Evolutionary conservation across 176 grass and related monocot genomes (phyloP).

Genomic region (Oryza longistaminata): DNA sequence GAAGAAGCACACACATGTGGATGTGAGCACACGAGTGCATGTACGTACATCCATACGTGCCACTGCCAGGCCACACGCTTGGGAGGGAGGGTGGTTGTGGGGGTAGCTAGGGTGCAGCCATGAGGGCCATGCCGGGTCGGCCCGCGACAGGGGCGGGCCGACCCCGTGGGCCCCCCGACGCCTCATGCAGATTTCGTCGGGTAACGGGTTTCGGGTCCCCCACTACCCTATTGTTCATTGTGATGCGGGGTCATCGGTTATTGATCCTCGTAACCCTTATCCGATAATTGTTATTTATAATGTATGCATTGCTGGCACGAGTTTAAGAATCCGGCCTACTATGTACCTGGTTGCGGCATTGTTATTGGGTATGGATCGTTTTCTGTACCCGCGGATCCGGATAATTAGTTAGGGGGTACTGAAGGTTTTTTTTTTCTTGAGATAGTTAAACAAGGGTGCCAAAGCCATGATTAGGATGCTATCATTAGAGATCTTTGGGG

Average conservation of each 20-base stretch:
- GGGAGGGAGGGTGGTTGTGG: background rate
- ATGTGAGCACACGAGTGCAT: background rate
- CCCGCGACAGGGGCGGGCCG: conserved; percentile 43
- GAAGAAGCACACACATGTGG: no score
- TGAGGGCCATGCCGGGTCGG: conserved; percentile 40
- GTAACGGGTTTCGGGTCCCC: background rate
- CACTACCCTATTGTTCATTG: no score
- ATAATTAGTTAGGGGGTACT: background rate
- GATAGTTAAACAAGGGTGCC: background rate
- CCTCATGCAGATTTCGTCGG: background rate
- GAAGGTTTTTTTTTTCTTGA: background rate
- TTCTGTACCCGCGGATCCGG: background rate
- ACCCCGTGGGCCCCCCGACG: conserved; percentile 6
- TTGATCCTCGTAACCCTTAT: no score
- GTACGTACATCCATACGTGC: conserved; percentile 16
- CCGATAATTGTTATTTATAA: background rate
- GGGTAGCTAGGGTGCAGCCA: conserved; percentile 44
- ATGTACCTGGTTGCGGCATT: background rate
- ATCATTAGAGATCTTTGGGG: conserved; percentile 48
- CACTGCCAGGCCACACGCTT: background rate
- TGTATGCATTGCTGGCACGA: no score
- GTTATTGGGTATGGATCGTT: background rate
- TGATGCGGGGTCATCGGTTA: no score
- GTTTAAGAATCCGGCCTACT: no score
- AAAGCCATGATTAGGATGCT: conserved; percentile 58